phyloP scores from a whole-genome alignment of 2,329 filamentous ascomycete species.

The Huntiella omanensis region DNA sequence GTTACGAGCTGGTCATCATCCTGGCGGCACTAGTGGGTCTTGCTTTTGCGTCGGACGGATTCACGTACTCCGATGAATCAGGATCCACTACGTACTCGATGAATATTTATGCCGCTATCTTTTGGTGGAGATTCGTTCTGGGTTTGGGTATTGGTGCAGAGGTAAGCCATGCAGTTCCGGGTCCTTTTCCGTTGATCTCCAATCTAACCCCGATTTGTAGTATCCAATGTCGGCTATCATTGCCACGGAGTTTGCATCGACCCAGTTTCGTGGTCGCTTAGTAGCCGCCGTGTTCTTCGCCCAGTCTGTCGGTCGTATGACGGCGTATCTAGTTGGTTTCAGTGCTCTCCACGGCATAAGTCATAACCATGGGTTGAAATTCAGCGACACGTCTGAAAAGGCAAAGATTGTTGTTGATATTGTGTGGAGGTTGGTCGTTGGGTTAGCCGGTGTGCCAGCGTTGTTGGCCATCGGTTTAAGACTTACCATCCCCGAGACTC shows the following conservation, averaged over 20 bases:
- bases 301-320: slow-evolving; percentile 23
- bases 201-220: slow-evolving; percentile 9
- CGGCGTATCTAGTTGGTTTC: slow-evolving; percentile 33
- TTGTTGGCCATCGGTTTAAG: slow-evolving; percentile 27
- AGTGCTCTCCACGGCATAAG: slow-evolving; percentile 19
- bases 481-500: slow-evolving; percentile 31
- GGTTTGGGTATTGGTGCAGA: slow-evolving; percentile 17
- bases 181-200: neutral
- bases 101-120: slow-evolving; percentile 15
- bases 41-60: slow-evolving; percentile 12
- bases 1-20: slow-evolving; percentile 15
- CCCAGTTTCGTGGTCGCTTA: slow-evolving; percentile 15
- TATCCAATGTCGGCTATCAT: slow-evolving; percentile 17
- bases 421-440: slow-evolving; percentile 31
- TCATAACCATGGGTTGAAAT: slow-evolving; percentile 2
- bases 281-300: slow-evolving; percentile 16
- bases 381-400: slow-evolving; percentile 6
- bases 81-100: slow-evolving; percentile 12
- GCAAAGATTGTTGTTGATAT: slow-evolving; percentile 21
- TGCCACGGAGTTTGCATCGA: slow-evolving; percentile 16
- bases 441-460: slow-evolving; percentile 27
- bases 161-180: slow-evolving; percentile 11
- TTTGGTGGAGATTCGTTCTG: slow-evolving; percentile 14
- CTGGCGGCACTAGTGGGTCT: slow-evolving; percentile 14
- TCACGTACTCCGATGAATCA: slow-evolving; percentile 7